phyloP scores from a whole-genome alignment of 2,329 filamentous ascomycete genomes.

The Claviceps africana region DNA sequence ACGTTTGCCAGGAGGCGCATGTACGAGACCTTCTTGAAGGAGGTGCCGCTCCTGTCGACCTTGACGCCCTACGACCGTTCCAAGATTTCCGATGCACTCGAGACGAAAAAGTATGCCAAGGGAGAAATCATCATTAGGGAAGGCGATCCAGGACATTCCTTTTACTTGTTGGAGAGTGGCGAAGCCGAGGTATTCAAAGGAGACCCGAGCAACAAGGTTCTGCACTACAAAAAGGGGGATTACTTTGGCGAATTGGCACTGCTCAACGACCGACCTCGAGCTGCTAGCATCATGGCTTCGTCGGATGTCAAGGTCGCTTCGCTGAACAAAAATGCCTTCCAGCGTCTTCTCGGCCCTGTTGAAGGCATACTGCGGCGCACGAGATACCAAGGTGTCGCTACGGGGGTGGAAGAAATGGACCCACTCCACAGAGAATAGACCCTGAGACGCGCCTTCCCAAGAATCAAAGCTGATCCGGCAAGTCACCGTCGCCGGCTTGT shows the following conservation, averaged over 20 bases:
- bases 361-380: conserved; percentile 87
- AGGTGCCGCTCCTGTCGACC: conserved; percentile 71
- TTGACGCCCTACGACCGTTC: conserved; percentile 86
- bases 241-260: conserved; percentile 95
- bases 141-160: conserved; percentile 80
- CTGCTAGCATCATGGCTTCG: conserved; percentile 71
- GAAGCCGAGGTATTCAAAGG: conserved; percentile 77
- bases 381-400: conserved; percentile 44
- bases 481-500: background rate
- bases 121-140: conserved; percentile 79
- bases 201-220: conserved; percentile 56
- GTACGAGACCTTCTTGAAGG: conserved; percentile 93
- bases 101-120: conserved; percentile 71
- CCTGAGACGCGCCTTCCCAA: background rate
- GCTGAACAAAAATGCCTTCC: conserved; percentile 87
- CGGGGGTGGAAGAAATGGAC: conserved; percentile 53
- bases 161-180: conserved; percentile 80
- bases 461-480: background rate
- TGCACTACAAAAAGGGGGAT: conserved; percentile 77
- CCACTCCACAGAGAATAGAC: conserved; percentile 36
- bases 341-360: conserved; percentile 80
- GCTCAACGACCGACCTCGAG: conserved; percentile 83
- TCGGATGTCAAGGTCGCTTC: conserved; percentile 88
- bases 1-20: conserved; percentile 91
- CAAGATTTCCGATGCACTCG: conserved; percentile 93